Base-by-base conservation (phyloP, 768 basidiomycete species). In the Crassisporium funariophilum region DNA sequence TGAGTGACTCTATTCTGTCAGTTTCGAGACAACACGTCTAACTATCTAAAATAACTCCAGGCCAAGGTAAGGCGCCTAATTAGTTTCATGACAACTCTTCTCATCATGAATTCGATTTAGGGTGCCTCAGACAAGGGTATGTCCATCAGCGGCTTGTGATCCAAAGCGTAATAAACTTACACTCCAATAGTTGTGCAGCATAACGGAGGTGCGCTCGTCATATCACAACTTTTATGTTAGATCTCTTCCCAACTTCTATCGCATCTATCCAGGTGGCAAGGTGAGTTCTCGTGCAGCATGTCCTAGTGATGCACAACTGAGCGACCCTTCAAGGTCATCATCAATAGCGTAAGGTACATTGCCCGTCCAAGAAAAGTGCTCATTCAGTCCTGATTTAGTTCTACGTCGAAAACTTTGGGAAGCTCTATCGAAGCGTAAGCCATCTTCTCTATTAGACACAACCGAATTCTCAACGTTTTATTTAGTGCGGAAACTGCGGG, bases 381-480 rank as follows among this genome's bases (percentile, higher is more conserved):
- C 13, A 50, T 20, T 22, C 23, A 5, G 5, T 21, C n/a, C n/a
- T n/a, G n/a, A n/a, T n/a, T n/a, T 27, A 70, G 68, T 71, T 71
- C 67, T 71, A 71, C 40, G 68, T 61, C 8, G 68, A 70, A 54
- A 63, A 70, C 54, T 70, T 70, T 41, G 69, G 69, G 23, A 71
- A 71, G 48, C 59, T 71, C 40, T 71, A 70, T 47, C 65, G 69
- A 15, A 66, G 65, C 51, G 65, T 66, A 40, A 19, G 64, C n/a
- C n/a, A n/a, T n/a, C n/a, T 35, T 42, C 7, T 19, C 6, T 46
- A 42, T 22, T 21, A 16, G 3, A 10, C 2, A 8, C 12, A 11
- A 3, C 27, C 8, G n/a, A 33, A n/a, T 5, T 13, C 21, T 13
- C n/a, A 11, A 16, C n/a, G 12, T 16, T 2, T 9, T 3, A 7